phyloP scores from a whole-genome alignment of 495 filamentous ascomycete species.

The Copromyces sp. region DNA sequence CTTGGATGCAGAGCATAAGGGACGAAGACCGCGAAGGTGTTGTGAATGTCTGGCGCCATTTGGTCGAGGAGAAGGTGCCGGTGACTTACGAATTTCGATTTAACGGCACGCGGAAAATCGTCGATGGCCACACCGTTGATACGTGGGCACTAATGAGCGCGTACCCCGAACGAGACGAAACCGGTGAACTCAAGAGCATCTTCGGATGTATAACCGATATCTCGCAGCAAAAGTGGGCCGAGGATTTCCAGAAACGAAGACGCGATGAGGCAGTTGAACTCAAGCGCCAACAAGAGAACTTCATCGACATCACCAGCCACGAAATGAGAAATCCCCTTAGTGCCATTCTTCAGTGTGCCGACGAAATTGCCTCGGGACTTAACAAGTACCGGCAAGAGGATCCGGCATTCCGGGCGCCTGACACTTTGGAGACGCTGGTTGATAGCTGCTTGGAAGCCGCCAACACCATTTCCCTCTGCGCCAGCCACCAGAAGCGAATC shows the following conservation, averaged over 20 bases:
- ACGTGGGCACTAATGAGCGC: conserved; percentile 65
- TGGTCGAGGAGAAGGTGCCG: conserved; percentile 44
- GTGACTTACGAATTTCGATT: conserved; percentile 61
- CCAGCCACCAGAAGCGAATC: conserved; percentile 67
- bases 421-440: conserved; percentile 21
- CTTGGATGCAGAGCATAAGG: conserved; percentile 58
- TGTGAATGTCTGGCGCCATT: conserved; percentile 43
- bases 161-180: conserved; percentile 50
- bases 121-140: conserved; percentile 46
- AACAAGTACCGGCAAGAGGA: conserved; percentile 26
- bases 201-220: conserved; percentile 55
- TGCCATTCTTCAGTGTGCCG: conserved; percentile 71
- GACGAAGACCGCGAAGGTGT: conserved; percentile 49
- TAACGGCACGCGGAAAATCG: conserved; percentile 48
- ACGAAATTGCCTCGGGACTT: conserved; percentile 56
- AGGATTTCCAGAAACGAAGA: conserved; percentile 51
- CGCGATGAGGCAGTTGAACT: conserved; percentile 53
- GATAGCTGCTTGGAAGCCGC: conserved; percentile 61
- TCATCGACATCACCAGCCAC: conserved; percentile 83
- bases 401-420: conserved; percentile 3
- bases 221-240: conserved; percentile 50
- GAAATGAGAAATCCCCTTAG: conserved; percentile 80
- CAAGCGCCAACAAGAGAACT: conserved; percentile 67
- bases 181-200: conserved; percentile 53
- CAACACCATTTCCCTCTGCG: conserved; percentile 74